A percentile compares a stretch with the other conserved stretches of the same genome.
Conservation (phyloP, 78 protist genomes). For the Tieghemostelium lacteum region DNA sequence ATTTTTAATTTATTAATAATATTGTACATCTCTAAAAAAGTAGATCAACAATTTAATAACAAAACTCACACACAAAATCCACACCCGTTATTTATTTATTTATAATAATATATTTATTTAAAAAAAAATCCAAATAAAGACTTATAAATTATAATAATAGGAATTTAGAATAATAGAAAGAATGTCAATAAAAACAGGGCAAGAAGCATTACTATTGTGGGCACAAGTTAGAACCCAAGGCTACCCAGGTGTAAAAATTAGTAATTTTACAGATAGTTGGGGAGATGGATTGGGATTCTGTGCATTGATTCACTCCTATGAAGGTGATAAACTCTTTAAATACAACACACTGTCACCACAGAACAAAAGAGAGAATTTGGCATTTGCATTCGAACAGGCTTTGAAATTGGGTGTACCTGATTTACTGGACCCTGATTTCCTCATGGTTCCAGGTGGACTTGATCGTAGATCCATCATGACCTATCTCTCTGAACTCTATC, state of each 20-base stretch:
- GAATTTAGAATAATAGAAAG: no score
- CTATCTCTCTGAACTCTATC: conserved; percentile 68
- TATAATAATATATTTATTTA: no score
- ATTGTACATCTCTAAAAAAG: no score
- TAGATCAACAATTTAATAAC: no score
- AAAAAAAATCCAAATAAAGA: no score
- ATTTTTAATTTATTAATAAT: no score
- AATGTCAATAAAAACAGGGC: conserved; percentile 75
- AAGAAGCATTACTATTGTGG: conserved; percentile 74
- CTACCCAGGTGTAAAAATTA: conserved; percentile 66
- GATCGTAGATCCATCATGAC: conserved; percentile 78
- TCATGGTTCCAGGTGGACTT: conserved; percentile 62
- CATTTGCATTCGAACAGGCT: conserved; percentile 47
- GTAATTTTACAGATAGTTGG: conserved; percentile 70
- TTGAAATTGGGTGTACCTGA: conserved; percentile 64
- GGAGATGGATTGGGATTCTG: conserved; percentile 79
- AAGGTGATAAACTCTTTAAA: conserved; percentile 70
- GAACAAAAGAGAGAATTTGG: conserved; percentile 43
- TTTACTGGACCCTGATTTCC: conserved; percentile 62
- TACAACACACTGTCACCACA: conserved; percentile 11
- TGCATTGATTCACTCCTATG: conserved; percentile 71
- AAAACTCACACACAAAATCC: no score
- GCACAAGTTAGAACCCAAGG: conserved; percentile 68
- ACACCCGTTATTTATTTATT: no score
- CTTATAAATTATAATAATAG: no score